Evolutionary conservation across 345 rosid genomes (phyloP).

Genomic region (Euphorbia lathyris): DNA sequence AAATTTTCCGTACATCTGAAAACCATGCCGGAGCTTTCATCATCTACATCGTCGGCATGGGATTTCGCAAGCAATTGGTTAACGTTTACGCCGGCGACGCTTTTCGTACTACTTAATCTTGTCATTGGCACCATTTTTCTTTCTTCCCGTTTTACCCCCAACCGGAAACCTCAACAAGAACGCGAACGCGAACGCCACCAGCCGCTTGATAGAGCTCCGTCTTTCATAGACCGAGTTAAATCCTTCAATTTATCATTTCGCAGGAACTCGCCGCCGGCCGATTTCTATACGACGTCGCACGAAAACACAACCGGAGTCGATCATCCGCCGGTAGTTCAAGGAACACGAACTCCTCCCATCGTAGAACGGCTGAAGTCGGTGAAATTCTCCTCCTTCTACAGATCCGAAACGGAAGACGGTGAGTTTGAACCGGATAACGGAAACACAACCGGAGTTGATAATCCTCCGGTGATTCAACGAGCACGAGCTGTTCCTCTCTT

Average conservation of each 20-base stretch:
- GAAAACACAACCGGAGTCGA: neutral
- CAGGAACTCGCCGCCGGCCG: conserved; percentile 31
- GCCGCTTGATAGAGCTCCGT: conserved; percentile 42
- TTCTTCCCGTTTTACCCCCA: conserved; percentile 40
- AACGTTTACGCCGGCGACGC: conserved; percentile 45
- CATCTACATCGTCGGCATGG: conserved; percentile 7
- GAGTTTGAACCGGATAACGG: no score
- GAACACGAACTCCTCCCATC: conserved; percentile 9
- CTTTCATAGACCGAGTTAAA: conserved; percentile 58
- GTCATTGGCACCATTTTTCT: conserved; percentile 56
- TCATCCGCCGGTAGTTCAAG: neutral
- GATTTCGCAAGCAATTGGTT: conserved; percentile 36
- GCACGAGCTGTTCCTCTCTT: conserved; percentile 3
- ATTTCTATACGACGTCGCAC: conserved; percentile 2
- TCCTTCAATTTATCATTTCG: conserved; percentile 44
- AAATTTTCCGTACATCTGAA: neutral
- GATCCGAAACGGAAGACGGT: neutral
- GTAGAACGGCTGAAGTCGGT: conserved; percentile 21
- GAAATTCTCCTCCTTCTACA: conserved; percentile 6
- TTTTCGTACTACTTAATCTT: conserved; percentile 61
- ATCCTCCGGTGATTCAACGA: no score
- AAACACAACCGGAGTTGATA: neutral
- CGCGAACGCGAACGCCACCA: neutral
- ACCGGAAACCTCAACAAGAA: conserved; percentile 7
- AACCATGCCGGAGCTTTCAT: conserved; percentile 10